These are phyloP conservation scores for Funneliformis mosseae DNA, from an alignment of 192 early-diverging fungal species.

Conservation along the genomic window DNA sequence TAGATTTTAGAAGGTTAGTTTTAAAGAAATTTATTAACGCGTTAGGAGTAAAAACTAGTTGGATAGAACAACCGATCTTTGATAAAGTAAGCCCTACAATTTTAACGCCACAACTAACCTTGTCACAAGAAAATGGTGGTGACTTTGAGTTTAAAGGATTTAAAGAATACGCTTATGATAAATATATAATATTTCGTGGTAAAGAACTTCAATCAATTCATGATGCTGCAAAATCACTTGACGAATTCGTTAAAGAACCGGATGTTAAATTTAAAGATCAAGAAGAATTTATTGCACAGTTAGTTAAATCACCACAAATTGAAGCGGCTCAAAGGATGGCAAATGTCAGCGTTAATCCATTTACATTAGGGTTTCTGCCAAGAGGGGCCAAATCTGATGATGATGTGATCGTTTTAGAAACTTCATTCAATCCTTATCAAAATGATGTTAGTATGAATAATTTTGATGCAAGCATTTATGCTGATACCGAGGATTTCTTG, in stretches of 20 bases:
- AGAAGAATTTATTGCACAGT: not conserved
- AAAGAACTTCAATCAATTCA: not conserved
- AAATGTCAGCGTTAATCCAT: not conserved
- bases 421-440: slow-evolving; percentile 40
- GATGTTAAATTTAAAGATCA: not conserved
- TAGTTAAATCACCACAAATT: slow-evolving; percentile 13
- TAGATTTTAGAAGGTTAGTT: not conserved
- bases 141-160: slow-evolving; percentile 6
- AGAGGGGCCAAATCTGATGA: not conserved
- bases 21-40: not conserved
- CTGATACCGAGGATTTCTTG: slow-evolving; percentile 37
- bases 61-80: not conserved
- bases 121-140: not conserved
- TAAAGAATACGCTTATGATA: slow-evolving; percentile 37
- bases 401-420: slow-evolving; percentile 36
- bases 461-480: slow-evolving; percentile 39
- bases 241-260: not conserved
- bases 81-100: not conserved
- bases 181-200: slow-evolving; percentile 31
- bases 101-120: not conserved
- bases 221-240: not conserved
- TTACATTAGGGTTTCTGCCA: slow-evolving; percentile 23
- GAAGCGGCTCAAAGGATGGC: not conserved
- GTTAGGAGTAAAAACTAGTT: not conserved
- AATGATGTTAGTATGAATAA: slow-evolving; percentile 40